These are phyloP conservation scores for Cladosporium sp. DNA, from an alignment of 2,329 filamentous ascomycete species.

Conservation along the genomic window DNA sequence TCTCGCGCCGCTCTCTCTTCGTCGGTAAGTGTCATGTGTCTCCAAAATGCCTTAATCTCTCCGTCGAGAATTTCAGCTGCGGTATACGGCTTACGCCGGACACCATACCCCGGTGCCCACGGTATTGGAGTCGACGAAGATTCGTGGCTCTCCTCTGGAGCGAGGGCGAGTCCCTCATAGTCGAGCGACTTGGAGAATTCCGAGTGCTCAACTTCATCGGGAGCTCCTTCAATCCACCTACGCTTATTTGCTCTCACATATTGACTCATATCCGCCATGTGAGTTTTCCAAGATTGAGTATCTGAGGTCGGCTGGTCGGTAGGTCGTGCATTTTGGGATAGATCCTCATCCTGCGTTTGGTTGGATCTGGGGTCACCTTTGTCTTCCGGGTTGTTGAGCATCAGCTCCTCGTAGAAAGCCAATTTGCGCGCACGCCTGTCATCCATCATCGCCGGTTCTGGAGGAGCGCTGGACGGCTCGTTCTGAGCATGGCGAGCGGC, in stretches of 20 bases:
- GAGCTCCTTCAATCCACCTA: not conserved
- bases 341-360: not conserved
- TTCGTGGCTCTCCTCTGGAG: not conserved
- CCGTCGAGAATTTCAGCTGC: conserved; percentile 5
- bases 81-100: not conserved
- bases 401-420: conserved; percentile 1
- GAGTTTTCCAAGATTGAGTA: not conserved
- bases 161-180: not conserved
- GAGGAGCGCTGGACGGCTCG: not conserved
- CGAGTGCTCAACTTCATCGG: not conserved
- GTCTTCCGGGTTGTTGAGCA: not conserved
- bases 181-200: not conserved
- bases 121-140: not conserved
- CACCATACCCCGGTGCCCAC: not conserved
- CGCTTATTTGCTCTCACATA: not conserved
- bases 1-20: not conserved
- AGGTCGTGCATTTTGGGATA: too few relatives aligned
- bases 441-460: not conserved
- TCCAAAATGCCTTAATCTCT: conserved; percentile 2
- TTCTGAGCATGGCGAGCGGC: not conserved
- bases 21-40: not conserved
- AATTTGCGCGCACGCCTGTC: not conserved
- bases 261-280: not conserved
- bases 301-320: too few relatives aligned
- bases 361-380: too few relatives aligned